Conservation (phyloP, 352 stramenopile genomes). For the Phytopythium helicoides region DNA sequence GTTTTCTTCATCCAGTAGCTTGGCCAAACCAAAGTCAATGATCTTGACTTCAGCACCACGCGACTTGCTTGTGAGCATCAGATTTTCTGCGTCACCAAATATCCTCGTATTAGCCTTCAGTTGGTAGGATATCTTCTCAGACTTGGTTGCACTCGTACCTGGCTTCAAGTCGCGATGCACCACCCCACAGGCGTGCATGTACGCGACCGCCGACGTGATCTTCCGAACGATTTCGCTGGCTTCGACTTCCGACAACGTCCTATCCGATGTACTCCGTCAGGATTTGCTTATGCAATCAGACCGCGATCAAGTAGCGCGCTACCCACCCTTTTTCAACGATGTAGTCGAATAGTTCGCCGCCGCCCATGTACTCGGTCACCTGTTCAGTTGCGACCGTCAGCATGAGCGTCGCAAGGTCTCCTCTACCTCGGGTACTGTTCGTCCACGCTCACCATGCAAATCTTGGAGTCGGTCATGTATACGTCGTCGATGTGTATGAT, state of each 20-base stretch:
- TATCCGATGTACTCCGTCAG: constrained; percentile 8
- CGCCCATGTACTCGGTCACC: constrained; percentile 88
- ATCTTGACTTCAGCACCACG: constrained; percentile 93
- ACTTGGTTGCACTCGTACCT: constrained; percentile 22
- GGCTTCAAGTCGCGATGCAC: constrained; percentile 91
- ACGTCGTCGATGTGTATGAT: constrained; percentile 90
- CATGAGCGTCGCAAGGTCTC: background rate
- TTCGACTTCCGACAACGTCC: constrained; percentile 85
- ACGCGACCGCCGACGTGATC: constrained; percentile 87
- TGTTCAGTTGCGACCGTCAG: constrained; percentile 19
- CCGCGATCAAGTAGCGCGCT: background rate
- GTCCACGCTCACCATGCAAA: constrained; percentile 86
- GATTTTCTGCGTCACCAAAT: constrained; percentile 61
- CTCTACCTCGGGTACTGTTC: too few relatives aligned
- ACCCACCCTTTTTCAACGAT: constrained; percentile 88
- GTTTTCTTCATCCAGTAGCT: constrained; percentile 87
- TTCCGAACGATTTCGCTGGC: constrained; percentile 85
- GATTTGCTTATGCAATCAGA: background rate
- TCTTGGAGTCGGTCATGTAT: constrained; percentile 80
- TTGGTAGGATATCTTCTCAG: background rate
- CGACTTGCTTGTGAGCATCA: constrained; percentile 85
- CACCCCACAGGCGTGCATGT: constrained; percentile 86
- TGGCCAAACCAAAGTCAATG: constrained; percentile 98
- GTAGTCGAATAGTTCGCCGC: constrained; percentile 90
- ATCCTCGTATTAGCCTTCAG: background rate